A percentile compares a stretch with the other conserved stretches of the same genome.
phyloP scores from a whole-genome alignment of 352 stramenopile genomes.

The Pythium coloratum region DNA sequence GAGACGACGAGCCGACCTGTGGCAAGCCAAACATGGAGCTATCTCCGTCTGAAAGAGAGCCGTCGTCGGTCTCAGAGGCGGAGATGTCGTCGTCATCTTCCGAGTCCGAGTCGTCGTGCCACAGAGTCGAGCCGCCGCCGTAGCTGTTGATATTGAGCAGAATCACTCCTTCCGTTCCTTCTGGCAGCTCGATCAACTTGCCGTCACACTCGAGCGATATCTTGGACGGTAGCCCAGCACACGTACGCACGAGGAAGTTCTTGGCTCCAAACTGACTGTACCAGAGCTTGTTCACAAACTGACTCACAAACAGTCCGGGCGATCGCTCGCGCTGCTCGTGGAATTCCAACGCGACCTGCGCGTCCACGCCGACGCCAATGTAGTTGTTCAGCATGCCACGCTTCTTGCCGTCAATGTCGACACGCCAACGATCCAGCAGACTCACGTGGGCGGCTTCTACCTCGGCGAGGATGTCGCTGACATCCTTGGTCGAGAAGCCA shows the following conservation, averaged over 20 bases:
- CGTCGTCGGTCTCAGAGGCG: constrained; percentile 26
- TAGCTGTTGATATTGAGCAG: constrained; percentile 90
- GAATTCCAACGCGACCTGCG: constrained; percentile 89
- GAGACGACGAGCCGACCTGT: constrained; percentile 56
- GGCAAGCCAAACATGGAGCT: constrained; percentile 22
- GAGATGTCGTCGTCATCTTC: constrained; percentile 47
- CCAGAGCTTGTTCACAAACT: constrained; percentile 91
- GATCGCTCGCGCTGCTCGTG: constrained; percentile 87
- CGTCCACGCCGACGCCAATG: constrained; percentile 87
- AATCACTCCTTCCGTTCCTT: constrained; percentile 84
- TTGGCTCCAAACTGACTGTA: constrained; percentile 89
- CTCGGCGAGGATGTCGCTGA: constrained; percentile 69
- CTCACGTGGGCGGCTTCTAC: constrained; percentile 75
- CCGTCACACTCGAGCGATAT: constrained; percentile 83
- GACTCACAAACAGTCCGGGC: constrained; percentile 86
- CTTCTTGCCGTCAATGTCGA: constrained; percentile 72
- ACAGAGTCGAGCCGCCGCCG: constrained; percentile 84
- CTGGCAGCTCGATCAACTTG: constrained; percentile 61
- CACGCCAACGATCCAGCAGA: constrained; percentile 73
- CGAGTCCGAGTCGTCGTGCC: constrained; percentile 76
- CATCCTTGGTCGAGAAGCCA: constrained; percentile 79
- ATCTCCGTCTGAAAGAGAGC: constrained; percentile 30
- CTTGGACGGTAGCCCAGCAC: constrained; percentile 70
- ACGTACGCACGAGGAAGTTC: constrained; percentile 86
- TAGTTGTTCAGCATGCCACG: constrained; percentile 80